Percentiles rank a stretch among this genome's conserved stretches.
These are phyloP conservation scores for Barnettozyma pratensis DNA, from an alignment of 805 yeast species.

Conservation along the genomic window DNA sequence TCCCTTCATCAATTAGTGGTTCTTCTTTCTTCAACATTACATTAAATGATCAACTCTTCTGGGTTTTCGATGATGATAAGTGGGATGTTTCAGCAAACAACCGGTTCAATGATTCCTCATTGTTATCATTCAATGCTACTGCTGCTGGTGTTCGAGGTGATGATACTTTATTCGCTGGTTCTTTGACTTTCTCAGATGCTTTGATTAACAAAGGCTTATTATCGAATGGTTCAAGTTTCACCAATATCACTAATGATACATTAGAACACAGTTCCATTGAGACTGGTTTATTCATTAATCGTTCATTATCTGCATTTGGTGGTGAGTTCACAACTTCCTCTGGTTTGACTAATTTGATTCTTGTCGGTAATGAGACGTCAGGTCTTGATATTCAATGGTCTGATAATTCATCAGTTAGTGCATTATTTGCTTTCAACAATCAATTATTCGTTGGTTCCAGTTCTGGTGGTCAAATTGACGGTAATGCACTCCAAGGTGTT, in stretches of 20 bases:
- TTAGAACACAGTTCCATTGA: constrained; percentile 21
- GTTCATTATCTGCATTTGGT: constrained; percentile 48
- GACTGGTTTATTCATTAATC: constrained; percentile 40
- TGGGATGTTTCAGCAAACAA: constrained; percentile 38
- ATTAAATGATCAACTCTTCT: constrained; percentile 35
- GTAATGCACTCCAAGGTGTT: constrained; percentile 37
- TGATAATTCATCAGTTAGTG: constrained; percentile 12
- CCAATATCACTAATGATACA: constrained; percentile 18
- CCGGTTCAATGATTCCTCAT: constrained; percentile 30
- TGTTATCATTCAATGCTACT: constrained; percentile 29
- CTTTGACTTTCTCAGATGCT: constrained; percentile 15
- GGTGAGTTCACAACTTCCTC: constrained; percentile 43
- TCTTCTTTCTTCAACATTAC: constrained; percentile 20
- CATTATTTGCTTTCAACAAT: constrained; percentile 15
- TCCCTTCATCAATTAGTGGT: constrained; percentile 30
- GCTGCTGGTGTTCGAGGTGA: constrained; percentile 15
- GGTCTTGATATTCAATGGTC: constrained; percentile 28
- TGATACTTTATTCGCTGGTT: constrained; percentile 23
- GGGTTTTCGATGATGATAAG: constrained; percentile 32
- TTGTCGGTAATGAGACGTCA: constrained; percentile 23
- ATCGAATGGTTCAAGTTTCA: constrained; percentile 6
- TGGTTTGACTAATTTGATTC: constrained; percentile 18
- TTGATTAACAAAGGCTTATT: constrained; percentile 18
- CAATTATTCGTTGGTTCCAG: constrained; percentile 42
- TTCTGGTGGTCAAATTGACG: constrained; percentile 26